Evolutionary conservation across 257 asterid genomes (phyloP).

Genomic region (Solanum lycopersicoides): DNA sequence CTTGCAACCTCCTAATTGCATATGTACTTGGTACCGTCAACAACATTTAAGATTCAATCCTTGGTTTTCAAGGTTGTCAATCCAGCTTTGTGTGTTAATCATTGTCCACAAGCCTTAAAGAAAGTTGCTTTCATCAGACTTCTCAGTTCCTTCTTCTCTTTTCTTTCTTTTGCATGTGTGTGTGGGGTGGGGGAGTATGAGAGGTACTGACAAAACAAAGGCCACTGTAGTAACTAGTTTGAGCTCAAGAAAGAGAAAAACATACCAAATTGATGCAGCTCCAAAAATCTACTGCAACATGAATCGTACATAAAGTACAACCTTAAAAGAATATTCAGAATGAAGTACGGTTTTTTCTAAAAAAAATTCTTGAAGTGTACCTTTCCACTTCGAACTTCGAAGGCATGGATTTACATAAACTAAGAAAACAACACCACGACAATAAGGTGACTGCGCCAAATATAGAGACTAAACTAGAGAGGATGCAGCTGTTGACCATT

Average conservation of each 20-base stretch:
- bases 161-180: neutral
- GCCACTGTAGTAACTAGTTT: neutral
- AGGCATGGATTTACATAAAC: neutral
- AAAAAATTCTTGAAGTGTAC: neutral
- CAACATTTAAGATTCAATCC: neutral
- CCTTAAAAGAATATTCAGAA: neutral
- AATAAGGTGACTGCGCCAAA: neutral
- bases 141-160: neutral
- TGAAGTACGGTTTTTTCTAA: neutral
- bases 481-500: neutral
- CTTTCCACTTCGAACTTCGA: neutral
- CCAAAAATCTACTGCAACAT: neutral
- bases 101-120: neutral
- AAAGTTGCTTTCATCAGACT: neutral
- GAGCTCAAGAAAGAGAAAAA: neutral
- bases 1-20: neutral
- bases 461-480: neutral
- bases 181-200: neutral
- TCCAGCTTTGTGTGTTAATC: neutral
- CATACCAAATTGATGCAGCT: neutral
- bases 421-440: neutral
- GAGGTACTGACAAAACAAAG: neutral
- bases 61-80: neutral
- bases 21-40: neutral
- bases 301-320: conserved; percentile 4